These are phyloP conservation scores for Penicillium paxilli DNA, from an alignment of 495 filamentous ascomycete genomes.

Conservation along the genomic window DNA sequence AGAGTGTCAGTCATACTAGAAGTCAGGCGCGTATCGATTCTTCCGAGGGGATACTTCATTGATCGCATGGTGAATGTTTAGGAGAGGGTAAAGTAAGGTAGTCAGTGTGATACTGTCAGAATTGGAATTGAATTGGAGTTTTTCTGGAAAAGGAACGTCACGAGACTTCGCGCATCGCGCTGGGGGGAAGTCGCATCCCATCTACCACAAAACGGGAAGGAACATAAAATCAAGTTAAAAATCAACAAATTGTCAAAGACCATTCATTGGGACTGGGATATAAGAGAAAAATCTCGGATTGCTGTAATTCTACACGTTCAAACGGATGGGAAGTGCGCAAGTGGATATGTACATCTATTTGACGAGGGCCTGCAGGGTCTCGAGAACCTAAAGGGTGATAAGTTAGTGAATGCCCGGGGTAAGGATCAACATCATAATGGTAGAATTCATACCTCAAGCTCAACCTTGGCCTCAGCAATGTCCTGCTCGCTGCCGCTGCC, in stretches of 20 bases:
- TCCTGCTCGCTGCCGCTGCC: constrained; percentile 95
- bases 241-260: constrained; percentile 17
- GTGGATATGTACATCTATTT: constrained; percentile 64
- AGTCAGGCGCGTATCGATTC: constrained; percentile 22
- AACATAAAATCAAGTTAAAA: background rate
- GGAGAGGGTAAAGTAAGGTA: background rate
- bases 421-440: background rate
- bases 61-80: constrained; percentile 12
- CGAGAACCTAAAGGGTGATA: constrained; percentile 55
- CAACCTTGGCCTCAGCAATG: constrained; percentile 96
- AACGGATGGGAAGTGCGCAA: constrained; percentile 28
- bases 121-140: background rate
- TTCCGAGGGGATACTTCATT: constrained; percentile 22
- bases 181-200: constrained; percentile 6
- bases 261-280: background rate
- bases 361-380: constrained; percentile 72
- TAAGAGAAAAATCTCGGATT: constrained; percentile 18
- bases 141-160: background rate
- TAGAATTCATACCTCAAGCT: constrained; percentile 76
- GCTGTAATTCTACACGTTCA: constrained; percentile 49
- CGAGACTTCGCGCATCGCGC: background rate
- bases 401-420: constrained; percentile 12
- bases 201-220: constrained; percentile 16
- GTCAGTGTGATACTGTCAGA: no score
- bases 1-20: constrained; percentile 13